Evolutionary conservation across 1,284 basidiomycete species (phyloP).

Genomic region (Fomitopsis schrenkii): DNA sequence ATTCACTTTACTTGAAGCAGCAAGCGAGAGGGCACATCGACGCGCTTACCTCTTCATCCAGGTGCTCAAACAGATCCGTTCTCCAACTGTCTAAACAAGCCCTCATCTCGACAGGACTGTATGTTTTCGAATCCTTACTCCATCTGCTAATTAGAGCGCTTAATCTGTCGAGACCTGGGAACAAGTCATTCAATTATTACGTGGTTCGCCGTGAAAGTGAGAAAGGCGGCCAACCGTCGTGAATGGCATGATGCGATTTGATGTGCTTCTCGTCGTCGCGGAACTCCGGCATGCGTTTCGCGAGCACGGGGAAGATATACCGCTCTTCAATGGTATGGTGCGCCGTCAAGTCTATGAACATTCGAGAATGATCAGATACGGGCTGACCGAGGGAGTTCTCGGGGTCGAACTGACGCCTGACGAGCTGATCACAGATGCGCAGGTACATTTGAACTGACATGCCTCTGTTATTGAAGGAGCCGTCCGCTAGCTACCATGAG

Average conservation of each 20-base stretch:
- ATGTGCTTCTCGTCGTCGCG: constrained; percentile 48
- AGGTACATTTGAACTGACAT: constrained; percentile 26
- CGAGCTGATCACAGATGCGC: constrained; percentile 17
- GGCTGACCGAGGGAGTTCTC: neutral
- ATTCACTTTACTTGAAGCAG: neutral
- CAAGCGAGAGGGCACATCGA: neutral
- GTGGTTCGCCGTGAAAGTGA: neutral
- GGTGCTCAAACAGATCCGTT: constrained; percentile 61
- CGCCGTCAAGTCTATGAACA: constrained; percentile 42
- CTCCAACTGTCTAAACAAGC: constrained; percentile 59
- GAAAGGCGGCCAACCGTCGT: constrained; percentile 43
- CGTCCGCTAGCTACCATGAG: constrained; percentile 24
- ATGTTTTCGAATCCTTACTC: constrained; percentile 44
- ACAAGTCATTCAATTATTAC: neutral
- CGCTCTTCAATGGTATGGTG: constrained; percentile 67
- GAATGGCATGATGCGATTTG: constrained; percentile 61
- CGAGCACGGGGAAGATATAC: constrained; percentile 63
- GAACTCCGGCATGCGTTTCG: constrained; percentile 60
- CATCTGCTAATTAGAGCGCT: constrained; percentile 43
- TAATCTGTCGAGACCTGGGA: constrained; percentile 53
- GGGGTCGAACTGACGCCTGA: constrained; percentile 15
- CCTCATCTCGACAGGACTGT: constrained; percentile 54
- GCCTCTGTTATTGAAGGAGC: constrained; percentile 24
- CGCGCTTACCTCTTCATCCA: constrained; percentile 57
- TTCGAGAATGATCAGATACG: neutral